Percentiles rank a stretch among this genome's conserved stretches.
Evolutionary conservation across 805 yeast genomes (phyloP).

Genomic region (Wickerhamomyces strasburgensis): DNA sequence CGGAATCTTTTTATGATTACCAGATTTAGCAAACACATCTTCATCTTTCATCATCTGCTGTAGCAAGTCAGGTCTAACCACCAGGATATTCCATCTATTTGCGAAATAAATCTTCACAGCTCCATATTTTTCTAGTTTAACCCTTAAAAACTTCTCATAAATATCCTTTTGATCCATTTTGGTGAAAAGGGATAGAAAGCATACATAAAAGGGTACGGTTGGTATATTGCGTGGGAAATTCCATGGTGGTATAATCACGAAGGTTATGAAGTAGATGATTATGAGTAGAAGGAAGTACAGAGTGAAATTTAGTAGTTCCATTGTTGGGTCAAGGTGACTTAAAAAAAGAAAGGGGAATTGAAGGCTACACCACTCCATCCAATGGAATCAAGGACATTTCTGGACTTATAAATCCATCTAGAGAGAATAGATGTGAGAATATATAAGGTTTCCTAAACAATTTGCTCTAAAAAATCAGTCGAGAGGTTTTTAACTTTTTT

Average conservation of each 20-base stretch:
- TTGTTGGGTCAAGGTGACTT: too few species aligned
- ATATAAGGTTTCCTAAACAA: too few species aligned
- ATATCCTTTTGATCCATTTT: conserved; percentile 45
- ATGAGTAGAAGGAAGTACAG: neutral
- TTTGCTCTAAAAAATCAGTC: too few species aligned
- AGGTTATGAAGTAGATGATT: conserved; percentile 4
- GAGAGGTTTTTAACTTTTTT: too few species aligned
- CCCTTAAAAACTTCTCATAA: conserved; percentile 37
- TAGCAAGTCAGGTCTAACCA: conserved; percentile 43
- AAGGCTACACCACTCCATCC: neutral
- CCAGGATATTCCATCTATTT: conserved; percentile 55
- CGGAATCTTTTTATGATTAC: conserved; percentile 55
- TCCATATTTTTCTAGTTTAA: conserved; percentile 45
- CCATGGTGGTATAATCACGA: conserved; percentile 38
- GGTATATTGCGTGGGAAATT: conserved; percentile 51
- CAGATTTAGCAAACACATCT: conserved; percentile 49
- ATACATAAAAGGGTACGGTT: conserved; percentile 56
- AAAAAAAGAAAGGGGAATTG: neutral
- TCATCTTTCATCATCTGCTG: conserved; percentile 45
- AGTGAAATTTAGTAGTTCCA: conserved; percentile 2
- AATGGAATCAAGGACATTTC: neutral
- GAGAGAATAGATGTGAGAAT: too few species aligned
- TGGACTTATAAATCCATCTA: too few species aligned
- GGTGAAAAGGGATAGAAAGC: conserved; percentile 41
- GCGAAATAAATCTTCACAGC: conserved; percentile 59